phyloP scores from a whole-genome alignment of 1,139 yeast species.

The Zygosaccharomyces pseudobailii region DNA sequence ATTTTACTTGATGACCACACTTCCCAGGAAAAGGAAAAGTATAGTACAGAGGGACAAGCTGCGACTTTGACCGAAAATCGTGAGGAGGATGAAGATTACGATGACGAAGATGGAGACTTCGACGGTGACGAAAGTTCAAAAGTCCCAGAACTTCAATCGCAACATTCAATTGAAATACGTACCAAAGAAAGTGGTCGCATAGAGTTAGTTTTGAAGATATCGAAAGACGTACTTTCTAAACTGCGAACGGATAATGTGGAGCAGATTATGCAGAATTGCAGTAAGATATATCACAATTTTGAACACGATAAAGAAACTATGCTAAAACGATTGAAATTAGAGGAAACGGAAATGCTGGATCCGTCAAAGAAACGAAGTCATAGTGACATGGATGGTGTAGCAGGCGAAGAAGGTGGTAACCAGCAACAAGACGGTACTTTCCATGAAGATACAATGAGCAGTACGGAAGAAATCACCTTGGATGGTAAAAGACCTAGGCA shows the following conservation, averaged over 20 bases:
- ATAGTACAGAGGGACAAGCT: neutral
- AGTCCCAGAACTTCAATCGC: constrained; percentile 32
- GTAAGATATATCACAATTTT: constrained; percentile 72
- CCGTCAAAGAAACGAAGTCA: constrained; percentile 23
- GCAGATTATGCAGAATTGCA: constrained; percentile 42
- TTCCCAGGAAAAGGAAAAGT: constrained; percentile 5
- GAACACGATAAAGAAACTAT: constrained; percentile 80
- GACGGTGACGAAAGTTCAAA: constrained; percentile 30
- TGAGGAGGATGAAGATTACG: constrained; percentile 28
- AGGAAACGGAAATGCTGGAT: constrained; percentile 71
- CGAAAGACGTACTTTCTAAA: constrained; percentile 27
- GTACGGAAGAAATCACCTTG: neutral
- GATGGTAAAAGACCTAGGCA: constrained; percentile 24
- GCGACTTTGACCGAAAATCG: neutral
- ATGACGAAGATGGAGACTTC: constrained; percentile 28
- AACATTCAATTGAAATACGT: constrained; percentile 6
- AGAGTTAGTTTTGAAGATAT: constrained; percentile 30
- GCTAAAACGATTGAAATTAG: constrained; percentile 69
- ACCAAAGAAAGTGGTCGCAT: constrained; percentile 24
- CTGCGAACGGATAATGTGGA: constrained; percentile 28
- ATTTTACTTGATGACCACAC: constrained; percentile 24
- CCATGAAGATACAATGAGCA: constrained; percentile 1
- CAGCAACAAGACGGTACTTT: constrained; percentile 1
- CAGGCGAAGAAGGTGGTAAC: constrained; percentile 12
- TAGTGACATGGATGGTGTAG: constrained; percentile 9